Evolutionary conservation across 371 early-diverging fungal genomes (phyloP).

Genomic region (Mortierella polycephala): DNA sequence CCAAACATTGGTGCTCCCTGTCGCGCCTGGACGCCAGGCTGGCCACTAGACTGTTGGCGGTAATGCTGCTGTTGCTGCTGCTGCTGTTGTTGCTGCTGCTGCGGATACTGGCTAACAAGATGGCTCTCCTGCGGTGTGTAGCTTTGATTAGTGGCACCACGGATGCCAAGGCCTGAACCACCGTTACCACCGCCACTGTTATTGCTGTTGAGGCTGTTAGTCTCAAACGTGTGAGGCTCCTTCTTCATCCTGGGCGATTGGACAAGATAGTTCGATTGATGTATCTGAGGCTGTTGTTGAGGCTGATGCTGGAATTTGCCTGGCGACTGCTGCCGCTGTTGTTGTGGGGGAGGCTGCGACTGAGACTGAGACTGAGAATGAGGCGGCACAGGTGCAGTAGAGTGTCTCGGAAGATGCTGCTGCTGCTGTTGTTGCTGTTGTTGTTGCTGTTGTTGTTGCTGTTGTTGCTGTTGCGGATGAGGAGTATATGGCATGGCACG

Average conservation of each 20-base stretch:
- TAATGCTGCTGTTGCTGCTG: background rate
- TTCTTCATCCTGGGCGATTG: constrained; percentile 6
- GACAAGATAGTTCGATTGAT: constrained; percentile 8
- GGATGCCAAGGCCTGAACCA: constrained; percentile 17
- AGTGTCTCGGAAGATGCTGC: constrained; percentile 1
- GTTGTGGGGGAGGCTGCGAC: constrained; percentile 1
- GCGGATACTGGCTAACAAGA: constrained; percentile 1
- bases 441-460: constrained; percentile 13
- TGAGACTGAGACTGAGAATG: constrained; percentile 9
- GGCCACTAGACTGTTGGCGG: background rate
- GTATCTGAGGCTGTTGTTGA: constrained; percentile 11
- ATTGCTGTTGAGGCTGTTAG: background rate
- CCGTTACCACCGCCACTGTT: background rate
- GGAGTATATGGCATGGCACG: background rate
- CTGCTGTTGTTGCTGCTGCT: constrained; percentile 5
- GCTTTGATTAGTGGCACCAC: background rate
- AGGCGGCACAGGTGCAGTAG: background rate
- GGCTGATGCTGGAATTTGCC: background rate
- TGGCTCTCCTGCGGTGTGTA: constrained; percentile 10
- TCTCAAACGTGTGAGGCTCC: background rate
- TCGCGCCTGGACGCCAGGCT: background rate
- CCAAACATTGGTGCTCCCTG: background rate
- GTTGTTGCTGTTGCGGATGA: constrained; percentile 13
- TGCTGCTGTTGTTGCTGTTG: constrained; percentile 11
- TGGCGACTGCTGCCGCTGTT: constrained; percentile 1